Conservation (phyloP, 129 eudicot genomes). For the Flaveria sonorensis region DNA sequence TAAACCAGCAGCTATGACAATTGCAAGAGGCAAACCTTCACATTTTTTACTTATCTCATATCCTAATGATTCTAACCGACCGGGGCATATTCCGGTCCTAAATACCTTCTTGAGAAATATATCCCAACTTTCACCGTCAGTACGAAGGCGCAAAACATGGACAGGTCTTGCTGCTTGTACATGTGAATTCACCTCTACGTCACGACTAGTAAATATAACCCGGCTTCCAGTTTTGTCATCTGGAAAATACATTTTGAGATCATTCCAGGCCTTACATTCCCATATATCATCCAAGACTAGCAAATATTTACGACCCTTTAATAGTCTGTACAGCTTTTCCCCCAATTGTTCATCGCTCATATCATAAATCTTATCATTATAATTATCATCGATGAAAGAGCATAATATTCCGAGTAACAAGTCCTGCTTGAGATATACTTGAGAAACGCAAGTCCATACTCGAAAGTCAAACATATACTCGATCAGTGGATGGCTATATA, state of each 20-base stretch:
- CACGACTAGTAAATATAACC: constrained; percentile 26
- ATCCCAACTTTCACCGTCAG: constrained; percentile 31
- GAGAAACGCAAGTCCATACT: constrained; percentile 37
- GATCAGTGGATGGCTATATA: constrained; percentile 20
- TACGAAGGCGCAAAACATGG: constrained; percentile 15
- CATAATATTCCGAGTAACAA: constrained; percentile 24
- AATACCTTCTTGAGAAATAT: constrained; percentile 27
- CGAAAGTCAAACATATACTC: constrained; percentile 20
- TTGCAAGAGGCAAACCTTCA: constrained; percentile 39
- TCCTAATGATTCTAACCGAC: constrained; percentile 10
- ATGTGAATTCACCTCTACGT: neutral
- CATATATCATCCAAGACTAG: constrained; percentile 46
- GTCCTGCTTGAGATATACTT: constrained; percentile 20
- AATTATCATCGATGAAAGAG: neutral
- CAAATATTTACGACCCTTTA: constrained; percentile 27
- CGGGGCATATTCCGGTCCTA: constrained; percentile 3
- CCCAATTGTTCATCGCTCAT: constrained; percentile 24
- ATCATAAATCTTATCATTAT: neutral
- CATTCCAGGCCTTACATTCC: constrained; percentile 24
- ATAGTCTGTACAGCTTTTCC: constrained; percentile 18
- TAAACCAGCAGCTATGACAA: constrained; percentile 34
- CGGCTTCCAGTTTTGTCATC: constrained; percentile 30
- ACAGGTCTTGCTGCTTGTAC: constrained; percentile 5
- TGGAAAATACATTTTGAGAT: constrained; percentile 27
- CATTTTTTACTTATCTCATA: constrained; percentile 27